phyloP scores from a whole-genome alignment of 371 early-diverging fungal species.

The Syncephalastrum racemosum region DNA sequence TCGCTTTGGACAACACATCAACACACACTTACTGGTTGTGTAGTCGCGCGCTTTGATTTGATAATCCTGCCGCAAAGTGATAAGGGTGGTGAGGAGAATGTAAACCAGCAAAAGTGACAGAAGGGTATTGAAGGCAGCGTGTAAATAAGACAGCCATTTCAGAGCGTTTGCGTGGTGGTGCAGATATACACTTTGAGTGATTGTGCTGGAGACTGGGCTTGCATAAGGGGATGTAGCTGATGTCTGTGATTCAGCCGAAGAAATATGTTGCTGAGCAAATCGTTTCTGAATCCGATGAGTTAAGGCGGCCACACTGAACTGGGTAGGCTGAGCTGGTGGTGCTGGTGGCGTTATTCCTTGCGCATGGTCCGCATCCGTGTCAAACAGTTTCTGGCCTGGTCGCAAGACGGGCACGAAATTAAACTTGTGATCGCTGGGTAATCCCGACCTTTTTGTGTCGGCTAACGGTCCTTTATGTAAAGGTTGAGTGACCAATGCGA shows the following conservation, averaged over 20 bases:
- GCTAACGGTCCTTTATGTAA: too few relatives aligned
- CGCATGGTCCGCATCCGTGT: constrained; percentile 7
- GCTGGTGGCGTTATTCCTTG: neutral
- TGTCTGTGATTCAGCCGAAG: neutral
- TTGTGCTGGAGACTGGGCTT: too few relatives aligned
- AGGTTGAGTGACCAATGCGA: too few relatives aligned
- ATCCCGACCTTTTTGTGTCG: neutral
- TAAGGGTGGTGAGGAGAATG: constrained; percentile 57
- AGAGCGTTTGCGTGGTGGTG: constrained; percentile 27
- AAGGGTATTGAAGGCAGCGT: constrained; percentile 60
- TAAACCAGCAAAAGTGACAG: constrained; percentile 53
- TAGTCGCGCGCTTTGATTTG: constrained; percentile 67
- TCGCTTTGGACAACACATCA: too few relatives aligned
- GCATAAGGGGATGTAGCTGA: neutral
- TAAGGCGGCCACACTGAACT: constrained; percentile 9
- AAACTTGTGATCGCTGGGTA: constrained; percentile 16
- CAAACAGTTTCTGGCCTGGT: constrained; percentile 22
- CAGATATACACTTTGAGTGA: constrained; percentile 1
- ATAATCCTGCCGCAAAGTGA: constrained; percentile 67
- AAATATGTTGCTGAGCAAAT: neutral
- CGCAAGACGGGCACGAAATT: constrained; percentile 23
- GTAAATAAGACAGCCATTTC: constrained; percentile 51
- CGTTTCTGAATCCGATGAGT: constrained; percentile 16
- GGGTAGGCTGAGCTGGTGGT: neutral
- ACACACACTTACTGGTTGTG: constrained; percentile 47